Evolutionary conservation across 768 basidiomycete genomes (phyloP), one percentile per base, ranked within the genome.

Genomic region (Lactarius evosmus): DNA sequence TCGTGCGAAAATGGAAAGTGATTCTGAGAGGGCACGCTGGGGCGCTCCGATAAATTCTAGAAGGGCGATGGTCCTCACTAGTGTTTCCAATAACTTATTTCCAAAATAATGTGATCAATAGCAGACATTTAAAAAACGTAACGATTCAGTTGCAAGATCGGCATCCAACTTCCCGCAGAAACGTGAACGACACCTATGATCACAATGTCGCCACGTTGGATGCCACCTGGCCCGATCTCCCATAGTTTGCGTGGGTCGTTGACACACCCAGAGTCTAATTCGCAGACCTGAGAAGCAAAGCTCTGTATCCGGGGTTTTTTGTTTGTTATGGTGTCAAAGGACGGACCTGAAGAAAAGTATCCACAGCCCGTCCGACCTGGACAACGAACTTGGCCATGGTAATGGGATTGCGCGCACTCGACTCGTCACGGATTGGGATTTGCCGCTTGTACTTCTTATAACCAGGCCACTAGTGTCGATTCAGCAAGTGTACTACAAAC

Each of bases 131-230:
- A 25, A 57, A 36, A 25, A 14, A 49, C 25, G 25, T 49, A 49
- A 49, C 46, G 46, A 25, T 49, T 49, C 46, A 49, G 46, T 16
- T 57, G 56, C 22, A 57, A 16, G 29, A 57, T 41, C 27, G 56
- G 56, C 36, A 27, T 57, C 34, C 36, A 57, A 8, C 56, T 57
- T 25, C 56, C 56, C 0, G 56, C 22, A 32, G 56, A 57, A 4
- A 53, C 46, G 22, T 49, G 46, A 49, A 49, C 5, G 46, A 2
- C 25, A 49, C 46, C 46, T 4, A 49, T 25, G 46, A 49, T 27
- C 16, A 49, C 3, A 12, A 49, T 49, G 2, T 49, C 46, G 22
- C 25, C 6, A 12, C 46, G 46, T 25, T 49, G 22, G 12, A 49
- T 49, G 5, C 12, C 46, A 3, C 46, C 46, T 49, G 12, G 46